These are phyloP conservation scores for Tetragonia tetragonoides DNA, from an alignment of 148 eudicot genomes.

Conservation along the genomic window DNA sequence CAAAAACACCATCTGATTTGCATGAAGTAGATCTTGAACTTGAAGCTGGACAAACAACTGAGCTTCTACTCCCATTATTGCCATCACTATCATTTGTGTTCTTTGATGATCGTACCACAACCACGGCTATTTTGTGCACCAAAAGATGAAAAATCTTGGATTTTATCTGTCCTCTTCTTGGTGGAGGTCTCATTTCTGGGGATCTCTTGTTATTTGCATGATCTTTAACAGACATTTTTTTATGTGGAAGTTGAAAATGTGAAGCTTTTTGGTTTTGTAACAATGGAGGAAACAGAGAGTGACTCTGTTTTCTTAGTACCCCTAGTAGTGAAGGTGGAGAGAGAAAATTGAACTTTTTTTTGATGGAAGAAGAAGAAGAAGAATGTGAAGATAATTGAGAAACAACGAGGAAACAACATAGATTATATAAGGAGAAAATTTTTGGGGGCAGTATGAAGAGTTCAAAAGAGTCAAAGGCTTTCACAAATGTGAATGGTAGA, in stretches of 20 bases:
- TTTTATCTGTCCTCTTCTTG: constrained; percentile 14
- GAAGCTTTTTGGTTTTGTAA: no score
- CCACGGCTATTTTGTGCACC: neutral
- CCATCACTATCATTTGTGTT: neutral
- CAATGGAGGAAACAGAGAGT: no score
- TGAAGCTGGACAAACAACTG: constrained; percentile 9
- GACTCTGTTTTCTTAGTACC: no score
- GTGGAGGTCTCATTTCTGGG: constrained; percentile 1
- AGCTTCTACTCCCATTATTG: neutral
- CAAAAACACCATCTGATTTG: neutral
- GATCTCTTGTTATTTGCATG: neutral
- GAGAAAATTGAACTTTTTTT: no score
- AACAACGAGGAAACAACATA: neutral
- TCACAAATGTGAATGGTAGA: constrained; percentile 1
- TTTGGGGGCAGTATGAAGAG: no score
- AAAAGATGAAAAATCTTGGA: constrained; percentile 2
- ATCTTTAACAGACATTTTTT: neutral
- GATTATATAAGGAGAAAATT: no score
- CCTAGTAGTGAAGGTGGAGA: no score
- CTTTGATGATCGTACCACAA: neutral
- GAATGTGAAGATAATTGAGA: neutral
- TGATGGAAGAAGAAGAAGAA: no score
- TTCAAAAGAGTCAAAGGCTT: neutral
- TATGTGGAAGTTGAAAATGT: no score
- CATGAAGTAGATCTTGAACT: neutral